Percentiles rank a stretch among this genome's conserved stretches.
Conservation (phyloP, 2,329 filamentous ascomycete species). For the Zalaria obscura region DNA sequence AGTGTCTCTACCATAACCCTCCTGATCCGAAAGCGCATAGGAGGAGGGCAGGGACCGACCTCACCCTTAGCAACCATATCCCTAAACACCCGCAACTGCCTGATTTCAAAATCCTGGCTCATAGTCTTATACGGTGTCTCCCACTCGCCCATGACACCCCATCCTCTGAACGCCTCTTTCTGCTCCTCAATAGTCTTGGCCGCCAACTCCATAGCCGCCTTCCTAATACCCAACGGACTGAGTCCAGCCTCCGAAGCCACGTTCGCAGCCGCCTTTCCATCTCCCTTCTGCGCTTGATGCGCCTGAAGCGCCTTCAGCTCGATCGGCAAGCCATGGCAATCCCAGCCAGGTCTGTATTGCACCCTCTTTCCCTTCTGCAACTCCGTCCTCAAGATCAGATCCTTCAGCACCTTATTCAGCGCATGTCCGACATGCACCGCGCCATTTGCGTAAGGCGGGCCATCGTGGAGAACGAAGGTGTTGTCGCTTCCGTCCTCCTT, state of each 20-base stretch:
- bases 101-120: slow-evolving; percentile 59
- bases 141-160: slow-evolving; percentile 74
- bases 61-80: slow-evolving; percentile 51
- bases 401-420: slow-evolving; percentile 93
- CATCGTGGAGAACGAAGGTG: slow-evolving; percentile 79
- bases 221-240: slow-evolving; percentile 43
- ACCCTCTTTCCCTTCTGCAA: slow-evolving; percentile 64
- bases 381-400: slow-evolving; percentile 75
- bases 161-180: slow-evolving; percentile 58
- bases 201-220: slow-evolving; percentile 51
- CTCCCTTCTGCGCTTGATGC: slow-evolving; percentile 15
- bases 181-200: slow-evolving; percentile 55
- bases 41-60: slow-evolving; percentile 3
- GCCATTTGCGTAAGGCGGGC: slow-evolving; percentile 93
- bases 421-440: slow-evolving; percentile 84
- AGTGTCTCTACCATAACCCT: not conserved
- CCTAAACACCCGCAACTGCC: slow-evolving; percentile 62
- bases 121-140: slow-evolving; percentile 64
- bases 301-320: slow-evolving; percentile 81
- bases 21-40: not conserved
- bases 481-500: slow-evolving; percentile 32
- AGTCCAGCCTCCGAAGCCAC: slow-evolving; percentile 18
- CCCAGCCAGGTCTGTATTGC: slow-evolving; percentile 84
- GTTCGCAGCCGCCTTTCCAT: slow-evolving; percentile 8
- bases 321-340: slow-evolving; percentile 93